A percentile compares a stretch with the other conserved stretches of the same genome.
These are phyloP conservation scores for Dipteronia sinensis DNA, from an alignment of 345 rosid genomes.

Conservation along the genomic window DNA sequence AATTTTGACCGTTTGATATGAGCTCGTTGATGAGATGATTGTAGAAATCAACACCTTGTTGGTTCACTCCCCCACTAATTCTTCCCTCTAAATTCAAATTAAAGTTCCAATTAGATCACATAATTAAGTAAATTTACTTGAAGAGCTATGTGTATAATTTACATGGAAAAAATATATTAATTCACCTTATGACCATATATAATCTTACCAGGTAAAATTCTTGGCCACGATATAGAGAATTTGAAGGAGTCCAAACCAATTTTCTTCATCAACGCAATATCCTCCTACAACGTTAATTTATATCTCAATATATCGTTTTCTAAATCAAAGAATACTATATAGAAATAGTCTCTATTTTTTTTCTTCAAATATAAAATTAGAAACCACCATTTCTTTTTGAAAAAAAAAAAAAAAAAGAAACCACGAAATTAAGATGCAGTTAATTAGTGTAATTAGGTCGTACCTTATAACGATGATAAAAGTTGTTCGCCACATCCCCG, in stretches of 20 bases:
- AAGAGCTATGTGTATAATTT: too few species aligned
- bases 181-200: neutral
- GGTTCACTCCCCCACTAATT: conserved; percentile 29
- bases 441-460: too few species aligned
- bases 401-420: too few species aligned
- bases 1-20: conserved; percentile 13
- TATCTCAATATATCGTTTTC: neutral
- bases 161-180: neutral
- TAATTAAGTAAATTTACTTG: neutral
- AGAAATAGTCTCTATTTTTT: too few species aligned
- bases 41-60: conserved; percentile 30
- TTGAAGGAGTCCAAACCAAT: conserved; percentile 45
- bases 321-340: neutral
- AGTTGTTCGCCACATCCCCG: conserved; percentile 44
- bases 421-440: too few species aligned
- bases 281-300: conserved; percentile 33
- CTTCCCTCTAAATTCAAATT: conserved; percentile 31
- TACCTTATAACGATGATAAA: conserved; percentile 46
- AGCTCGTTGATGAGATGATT: conserved; percentile 28
- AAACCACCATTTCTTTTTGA: too few species aligned
- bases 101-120: neutral
- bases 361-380: too few species aligned
- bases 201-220: conserved; percentile 49
- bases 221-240: conserved; percentile 54
- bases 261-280: conserved; percentile 37